Evolutionary conservation across 2,329 filamentous ascomycete genomes (phyloP), one percentile per base, ranked within the genome.

Genomic region (Raffaelea ambrosiae): DNA sequence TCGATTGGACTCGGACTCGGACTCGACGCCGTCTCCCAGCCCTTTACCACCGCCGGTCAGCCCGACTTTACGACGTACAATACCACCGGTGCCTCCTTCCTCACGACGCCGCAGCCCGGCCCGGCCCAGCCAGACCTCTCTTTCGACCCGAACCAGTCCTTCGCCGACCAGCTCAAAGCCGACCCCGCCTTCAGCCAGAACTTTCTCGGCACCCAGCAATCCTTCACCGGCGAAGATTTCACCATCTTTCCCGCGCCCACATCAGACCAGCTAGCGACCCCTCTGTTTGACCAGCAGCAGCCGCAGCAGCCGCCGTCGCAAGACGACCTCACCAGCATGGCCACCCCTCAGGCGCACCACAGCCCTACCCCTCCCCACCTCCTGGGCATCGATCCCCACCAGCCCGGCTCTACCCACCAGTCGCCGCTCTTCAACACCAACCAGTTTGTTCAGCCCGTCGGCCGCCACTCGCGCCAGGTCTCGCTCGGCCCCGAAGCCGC

Each of bases 211-310:
- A 62, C 73, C 18, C 74, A 71, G 20, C 52, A 48, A 18, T 40
- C 48, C 53, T 76, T 79, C 53, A 67, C 66, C 60, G 67, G 70
- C 58, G 67, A 66, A 51, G 80, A 86, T 64, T 84, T 83, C 61
- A 77, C 79, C 44, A 71, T 86, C 57, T 88, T 85, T 58, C 75
- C 81, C 4, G 62, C 72, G 9, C 66, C 72, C 44, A 69, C 72
- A 44, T 68, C 71, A 52, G 74, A 80, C 52, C 77, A 79, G 58
- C 79, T 82, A 58, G 78, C 78, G 57, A 66, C 78, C 13, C 76
- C 82, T 20, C 70, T 83, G 51, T 84, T 86, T 53, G 69, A 77
- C 50, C 62, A 50, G n/a, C 46, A 63, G 56, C 49, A 51, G 13
- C 42, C 35, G 20, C 40, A 40, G 8, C 44, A 38, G 9, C 49